Conservation (phyloP, 2,329 filamentous ascomycete species). For the Lasiodiplodia gonubiensis region DNA sequence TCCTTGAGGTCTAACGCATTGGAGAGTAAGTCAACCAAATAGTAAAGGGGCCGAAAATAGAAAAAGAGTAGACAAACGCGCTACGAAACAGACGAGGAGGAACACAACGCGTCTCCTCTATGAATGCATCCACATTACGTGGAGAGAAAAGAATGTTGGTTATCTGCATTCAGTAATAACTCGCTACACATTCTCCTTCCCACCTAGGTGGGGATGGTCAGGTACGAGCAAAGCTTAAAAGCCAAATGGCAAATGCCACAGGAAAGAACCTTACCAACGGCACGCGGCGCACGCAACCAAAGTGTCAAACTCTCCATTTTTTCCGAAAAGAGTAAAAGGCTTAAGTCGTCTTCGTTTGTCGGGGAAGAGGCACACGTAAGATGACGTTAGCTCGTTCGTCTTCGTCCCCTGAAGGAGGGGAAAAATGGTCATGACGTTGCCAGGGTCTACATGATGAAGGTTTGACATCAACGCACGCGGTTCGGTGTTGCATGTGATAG, state of each 20-base stretch:
- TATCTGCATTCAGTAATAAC: neutral
- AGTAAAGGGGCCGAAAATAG: neutral
- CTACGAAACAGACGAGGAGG: neutral
- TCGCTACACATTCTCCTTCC: neutral
- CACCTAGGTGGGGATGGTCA: neutral
- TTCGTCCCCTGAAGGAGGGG: neutral
- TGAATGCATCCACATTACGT: neutral
- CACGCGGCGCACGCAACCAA: neutral
- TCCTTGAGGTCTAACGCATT: neutral
- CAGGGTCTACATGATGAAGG: neutral
- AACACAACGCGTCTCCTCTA: neutral
- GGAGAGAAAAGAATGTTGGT: neutral
- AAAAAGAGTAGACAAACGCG: neutral
- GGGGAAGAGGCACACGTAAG: neutral
- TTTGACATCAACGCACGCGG: constrained; percentile 1
- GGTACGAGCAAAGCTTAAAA: neutral
- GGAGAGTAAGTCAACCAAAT: neutral
- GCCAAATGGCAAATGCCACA: neutral
- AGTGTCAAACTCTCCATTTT: neutral
- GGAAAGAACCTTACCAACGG: neutral
- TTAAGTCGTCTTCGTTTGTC: neutral
- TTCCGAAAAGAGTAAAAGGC: neutral
- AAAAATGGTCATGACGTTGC: neutral
- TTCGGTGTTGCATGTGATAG: neutral
- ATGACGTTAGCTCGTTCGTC: neutral